Conservation (phyloP, 257 asterid genomes). For the Solanum dulcamara region DNA sequence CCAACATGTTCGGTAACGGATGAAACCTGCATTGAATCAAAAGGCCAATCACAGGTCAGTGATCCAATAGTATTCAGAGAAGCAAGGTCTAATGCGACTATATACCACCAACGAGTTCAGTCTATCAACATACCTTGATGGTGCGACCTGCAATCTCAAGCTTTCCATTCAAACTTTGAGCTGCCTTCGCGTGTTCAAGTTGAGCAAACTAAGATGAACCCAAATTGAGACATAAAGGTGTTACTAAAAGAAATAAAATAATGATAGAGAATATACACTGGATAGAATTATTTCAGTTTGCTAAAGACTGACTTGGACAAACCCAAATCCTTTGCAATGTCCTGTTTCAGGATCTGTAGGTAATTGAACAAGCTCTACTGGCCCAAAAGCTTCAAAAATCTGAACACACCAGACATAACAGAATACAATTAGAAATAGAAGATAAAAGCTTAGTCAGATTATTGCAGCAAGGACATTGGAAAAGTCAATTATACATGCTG, state of each 20-base stretch:
- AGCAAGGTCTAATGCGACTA: background rate
- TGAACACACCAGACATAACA: conserved; percentile 3
- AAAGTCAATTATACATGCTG: background rate
- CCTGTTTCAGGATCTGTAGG: conserved; percentile 99
- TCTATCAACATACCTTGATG: conserved; percentile 51
- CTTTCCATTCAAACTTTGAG: conserved; percentile 85
- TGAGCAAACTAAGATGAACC: conserved; percentile 51
- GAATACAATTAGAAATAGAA: background rate
- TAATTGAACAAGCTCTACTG: conserved; percentile 95
- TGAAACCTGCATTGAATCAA: conserved; percentile 53
- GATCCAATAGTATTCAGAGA: background rate
- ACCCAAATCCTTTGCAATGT: conserved; percentile 99
- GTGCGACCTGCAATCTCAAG: conserved; percentile 95
- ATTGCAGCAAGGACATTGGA: background rate
- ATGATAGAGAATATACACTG: background rate
- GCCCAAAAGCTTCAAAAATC: conserved; percentile 99
- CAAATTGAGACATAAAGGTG: background rate
- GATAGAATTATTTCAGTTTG: background rate
- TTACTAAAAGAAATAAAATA: background rate
- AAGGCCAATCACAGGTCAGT: background rate
- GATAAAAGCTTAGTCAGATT: background rate
- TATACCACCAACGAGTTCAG: background rate
- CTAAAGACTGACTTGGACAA: conserved; percentile 78
- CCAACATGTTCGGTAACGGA: conserved; percentile 85
- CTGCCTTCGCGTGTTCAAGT: conserved; percentile 92